These are phyloP conservation scores for Herpotrichia juniperi DNA, from an alignment of 2,329 filamentous ascomycete species.

Conservation along the genomic window DNA sequence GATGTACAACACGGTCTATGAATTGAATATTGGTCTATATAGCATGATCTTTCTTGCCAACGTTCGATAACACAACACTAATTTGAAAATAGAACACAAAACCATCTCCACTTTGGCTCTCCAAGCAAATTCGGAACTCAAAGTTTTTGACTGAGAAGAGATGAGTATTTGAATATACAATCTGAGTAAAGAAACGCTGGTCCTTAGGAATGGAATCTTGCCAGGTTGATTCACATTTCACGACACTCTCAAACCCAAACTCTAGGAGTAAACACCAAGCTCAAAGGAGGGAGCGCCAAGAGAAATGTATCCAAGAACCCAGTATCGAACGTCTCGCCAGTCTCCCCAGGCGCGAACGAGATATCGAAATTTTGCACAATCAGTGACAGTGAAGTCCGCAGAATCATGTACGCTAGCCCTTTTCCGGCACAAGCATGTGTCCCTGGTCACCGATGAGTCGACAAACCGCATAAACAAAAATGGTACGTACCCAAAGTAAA, in stretches of 20 bases:
- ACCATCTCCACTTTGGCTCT: too few species aligned
- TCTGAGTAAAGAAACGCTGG: too few species aligned
- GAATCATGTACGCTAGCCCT: conserved; percentile 22
- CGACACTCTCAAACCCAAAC: not conserved
- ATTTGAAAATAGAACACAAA: too few species aligned
- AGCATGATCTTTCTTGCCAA: too few species aligned
- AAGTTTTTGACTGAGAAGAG: too few species aligned
- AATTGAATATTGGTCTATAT: too few species aligned
- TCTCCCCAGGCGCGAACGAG: conserved; percentile 25
- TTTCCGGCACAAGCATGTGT: conserved; percentile 25
- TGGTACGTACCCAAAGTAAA: conserved; percentile 17
- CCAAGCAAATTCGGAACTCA: too few species aligned
- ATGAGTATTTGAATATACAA: too few species aligned
- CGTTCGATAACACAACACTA: too few species aligned
- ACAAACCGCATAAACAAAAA: not conserved
- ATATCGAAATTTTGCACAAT: conserved; percentile 28
- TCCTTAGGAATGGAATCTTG: too few species aligned
- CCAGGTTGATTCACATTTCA: not conserved
- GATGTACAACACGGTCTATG: too few species aligned
- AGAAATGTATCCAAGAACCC: conserved; percentile 25
- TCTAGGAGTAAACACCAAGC: conserved; percentile 27
- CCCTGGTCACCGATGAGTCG: conserved; percentile 7
- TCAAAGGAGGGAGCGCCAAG: conserved; percentile 34
- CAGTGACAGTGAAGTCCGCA: conserved; percentile 20
- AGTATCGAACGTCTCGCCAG: conserved; percentile 27